phyloP scores from a whole-genome alignment of 192 early-diverging fungal genomes.

The Linnemannia elongata region DNA sequence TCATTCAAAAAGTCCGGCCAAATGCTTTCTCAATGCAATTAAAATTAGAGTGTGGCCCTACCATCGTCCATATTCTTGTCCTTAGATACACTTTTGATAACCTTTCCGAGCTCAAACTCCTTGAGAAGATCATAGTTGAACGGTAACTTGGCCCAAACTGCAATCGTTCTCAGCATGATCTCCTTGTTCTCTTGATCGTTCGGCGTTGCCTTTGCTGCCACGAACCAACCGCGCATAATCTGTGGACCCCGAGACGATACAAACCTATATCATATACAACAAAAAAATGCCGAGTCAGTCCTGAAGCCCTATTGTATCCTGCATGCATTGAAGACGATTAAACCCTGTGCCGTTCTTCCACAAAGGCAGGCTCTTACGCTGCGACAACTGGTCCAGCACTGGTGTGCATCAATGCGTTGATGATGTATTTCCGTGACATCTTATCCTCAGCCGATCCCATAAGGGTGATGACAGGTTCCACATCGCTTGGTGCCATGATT shows the following conservation, averaged over 20 bases:
- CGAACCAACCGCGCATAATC: constrained; percentile 23
- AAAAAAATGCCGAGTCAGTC: neutral
- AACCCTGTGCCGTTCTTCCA: no score
- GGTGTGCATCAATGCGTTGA: constrained; percentile 28
- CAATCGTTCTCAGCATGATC: constrained; percentile 27
- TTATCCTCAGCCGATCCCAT: constrained; percentile 18
- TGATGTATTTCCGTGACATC: constrained; percentile 23
- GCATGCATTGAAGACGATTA: no score
- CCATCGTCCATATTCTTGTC: constrained; percentile 30
- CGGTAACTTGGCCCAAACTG: constrained; percentile 22
- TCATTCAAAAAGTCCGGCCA: no score
- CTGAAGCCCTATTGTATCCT: no score
- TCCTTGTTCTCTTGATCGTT: constrained; percentile 3
- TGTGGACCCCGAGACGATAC: constrained; percentile 12
- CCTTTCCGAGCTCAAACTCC: constrained; percentile 23
- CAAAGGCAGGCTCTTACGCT: constrained; percentile 7
- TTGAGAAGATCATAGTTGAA: constrained; percentile 26
- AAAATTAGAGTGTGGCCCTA: neutral
- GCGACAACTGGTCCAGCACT: constrained; percentile 4
- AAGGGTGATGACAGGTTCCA: constrained; percentile 5
- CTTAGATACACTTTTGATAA: constrained; percentile 20
- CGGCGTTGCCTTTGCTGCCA: constrained; percentile 8
- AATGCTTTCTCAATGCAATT: no score
- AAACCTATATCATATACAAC: constrained; percentile 11
- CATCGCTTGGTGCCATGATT: constrained; percentile 16